Evolutionary conservation across 352 stramenopile genomes (phyloP).

Genomic region (Phytophthora agathidicida): DNA sequence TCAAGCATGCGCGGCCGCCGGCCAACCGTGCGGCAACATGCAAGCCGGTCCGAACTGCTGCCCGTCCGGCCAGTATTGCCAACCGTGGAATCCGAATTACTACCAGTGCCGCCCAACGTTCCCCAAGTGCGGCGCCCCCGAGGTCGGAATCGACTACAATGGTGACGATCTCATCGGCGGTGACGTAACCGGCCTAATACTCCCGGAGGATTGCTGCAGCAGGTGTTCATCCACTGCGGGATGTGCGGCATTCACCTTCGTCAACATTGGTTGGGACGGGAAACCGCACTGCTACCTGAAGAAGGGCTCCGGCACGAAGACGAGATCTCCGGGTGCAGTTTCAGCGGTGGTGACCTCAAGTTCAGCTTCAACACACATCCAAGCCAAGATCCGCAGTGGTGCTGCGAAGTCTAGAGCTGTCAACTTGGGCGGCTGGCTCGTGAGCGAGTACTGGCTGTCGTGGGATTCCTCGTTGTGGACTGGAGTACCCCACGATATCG

Average conservation of each 20-base stretch:
- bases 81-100: conserved; percentile 49
- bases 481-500: not conserved
- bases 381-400: conserved; percentile 15
- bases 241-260: conserved; percentile 36
- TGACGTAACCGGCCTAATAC: conserved; percentile 8
- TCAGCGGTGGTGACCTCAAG: conserved; percentile 26
- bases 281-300: conserved; percentile 41
- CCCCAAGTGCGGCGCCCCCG: conserved; percentile 29
- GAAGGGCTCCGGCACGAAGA: conserved; percentile 22
- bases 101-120: conserved; percentile 48
- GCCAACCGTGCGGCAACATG: conserved; percentile 33
- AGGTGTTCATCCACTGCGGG: conserved; percentile 3
- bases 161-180: conserved; percentile 24
- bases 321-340: conserved; percentile 8
- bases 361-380: conserved; percentile 17
- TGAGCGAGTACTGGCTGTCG: conserved; percentile 27
- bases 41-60: conserved; percentile 37
- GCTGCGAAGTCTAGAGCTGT: conserved; percentile 16
- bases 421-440: conserved; percentile 20
- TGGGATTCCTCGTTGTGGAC: conserved; percentile 15
- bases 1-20: conserved; percentile 7
- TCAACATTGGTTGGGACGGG: conserved; percentile 34
- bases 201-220: conserved; percentile 23
- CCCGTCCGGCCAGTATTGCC: conserved; percentile 44
- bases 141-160: conserved; percentile 41